Base-by-base conservation (phyloP, 768 basidiomycete genomes). In the Tulasnella calospora region DNA sequence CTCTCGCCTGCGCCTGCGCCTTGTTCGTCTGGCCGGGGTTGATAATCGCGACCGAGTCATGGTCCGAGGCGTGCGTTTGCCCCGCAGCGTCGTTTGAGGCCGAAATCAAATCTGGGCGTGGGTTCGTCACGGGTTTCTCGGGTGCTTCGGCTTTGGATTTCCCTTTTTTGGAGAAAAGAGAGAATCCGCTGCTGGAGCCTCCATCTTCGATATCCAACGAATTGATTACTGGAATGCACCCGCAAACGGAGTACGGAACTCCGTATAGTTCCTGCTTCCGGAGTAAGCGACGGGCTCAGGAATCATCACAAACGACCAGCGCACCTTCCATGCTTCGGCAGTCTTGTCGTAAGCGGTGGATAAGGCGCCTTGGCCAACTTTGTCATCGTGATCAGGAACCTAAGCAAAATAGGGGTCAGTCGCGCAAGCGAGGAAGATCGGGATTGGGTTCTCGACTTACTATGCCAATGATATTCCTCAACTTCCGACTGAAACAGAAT, bases 221-320 rank as follows among this genome's bases (percentile, higher is more conserved):
- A 2, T 67, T 67, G 61, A 67, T 27, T 2, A 80, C 80, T 8
- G 88, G 82, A 0, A 88, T 86, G 81, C 91, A 91, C 2, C 91
- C 90, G 78, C 91, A 92, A 79, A 88, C 86, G 74, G 85, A 87
- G 83, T 92, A 92, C 2, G 86, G 84, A 10, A 87, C 83, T 67
- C 85, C 85, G 81, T 88, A 91, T 15, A 89, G 89, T 19, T 84
- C 80, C 82, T 88, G 61, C 8, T 27, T 27, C 30, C n/a, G 57
- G 41, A 23, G 13, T 40, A 19, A 13, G 79, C 8, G 17, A 46
- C 27, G 38, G 23, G 3, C 46, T 10, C 13, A 17, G 19, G n/a
- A 15, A 36, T 8, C 44, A 44, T 78, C 3, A 40, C 3, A 61
- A 12, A 17, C n/a, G 30, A 21, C 12, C 13, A n/a, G 3, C 69